These are phyloP conservation scores for Oidiodendron maius DNA, from an alignment of 495 filamentous ascomycete genomes.

Conservation along the genomic window DNA sequence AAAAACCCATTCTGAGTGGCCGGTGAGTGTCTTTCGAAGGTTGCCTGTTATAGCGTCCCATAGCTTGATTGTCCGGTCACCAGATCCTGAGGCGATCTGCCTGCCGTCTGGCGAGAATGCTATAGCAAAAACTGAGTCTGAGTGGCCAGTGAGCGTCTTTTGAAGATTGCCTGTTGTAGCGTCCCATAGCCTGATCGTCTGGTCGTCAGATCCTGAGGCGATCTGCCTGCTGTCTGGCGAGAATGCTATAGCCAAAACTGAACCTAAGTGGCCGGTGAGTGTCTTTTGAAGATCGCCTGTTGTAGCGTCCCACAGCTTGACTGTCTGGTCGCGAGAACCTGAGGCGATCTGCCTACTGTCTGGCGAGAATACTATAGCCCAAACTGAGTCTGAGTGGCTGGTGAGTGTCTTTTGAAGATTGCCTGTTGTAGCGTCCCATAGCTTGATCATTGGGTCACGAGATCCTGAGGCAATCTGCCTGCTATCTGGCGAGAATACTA, in stretches of 20 bases:
- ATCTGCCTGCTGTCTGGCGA: slow-evolving; percentile 2
- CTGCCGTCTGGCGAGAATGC: slow-evolving; percentile 12
- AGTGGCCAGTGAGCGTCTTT: no score
- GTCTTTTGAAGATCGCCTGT: no score
- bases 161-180: no score
- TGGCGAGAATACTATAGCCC: slow-evolving; percentile 12
- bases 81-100: neutral
- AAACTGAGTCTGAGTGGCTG: no score
- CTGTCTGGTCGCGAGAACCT: neutral
- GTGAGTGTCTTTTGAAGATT: no score
- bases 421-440: no score
- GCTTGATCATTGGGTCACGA: slow-evolving; percentile 13
- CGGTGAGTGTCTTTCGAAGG: slow-evolving; percentile 5
- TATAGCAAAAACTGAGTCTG: no score
- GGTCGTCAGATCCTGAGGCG: slow-evolving; percentile 1
- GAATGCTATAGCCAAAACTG: no score
- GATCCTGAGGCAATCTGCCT: slow-evolving; percentile 17
- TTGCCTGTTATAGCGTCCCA: slow-evolving; percentile 9
- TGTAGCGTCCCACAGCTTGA: no score
- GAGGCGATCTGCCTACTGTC: no score
- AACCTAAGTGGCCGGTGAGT: no score
- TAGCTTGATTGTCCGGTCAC: slow-evolving; percentile 9
- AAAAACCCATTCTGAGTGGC: slow-evolving; percentile 10
- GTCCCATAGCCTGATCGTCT: no score
- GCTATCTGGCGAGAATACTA: slow-evolving; percentile 21